Conservation (phyloP, 2,329 filamentous ascomycete genomes). For the Nothophoma quercina region DNA sequence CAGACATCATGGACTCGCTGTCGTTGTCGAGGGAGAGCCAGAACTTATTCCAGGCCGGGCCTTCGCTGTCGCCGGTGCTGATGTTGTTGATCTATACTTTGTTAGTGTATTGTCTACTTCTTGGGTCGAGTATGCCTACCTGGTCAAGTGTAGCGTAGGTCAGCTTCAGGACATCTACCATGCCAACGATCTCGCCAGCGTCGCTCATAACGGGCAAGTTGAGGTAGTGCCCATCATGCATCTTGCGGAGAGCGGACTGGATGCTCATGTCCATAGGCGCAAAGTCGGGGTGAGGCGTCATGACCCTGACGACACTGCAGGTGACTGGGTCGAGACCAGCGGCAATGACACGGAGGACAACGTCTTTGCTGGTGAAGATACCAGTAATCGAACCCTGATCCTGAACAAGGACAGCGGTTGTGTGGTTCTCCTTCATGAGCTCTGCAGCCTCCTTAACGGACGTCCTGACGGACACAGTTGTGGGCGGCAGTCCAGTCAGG, state of each 20-base stretch:
- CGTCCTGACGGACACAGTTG: constrained; percentile 93
- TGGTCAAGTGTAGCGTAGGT: constrained; percentile 98
- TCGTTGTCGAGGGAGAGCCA: constrained; percentile 96
- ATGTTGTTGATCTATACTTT: constrained; percentile 79
- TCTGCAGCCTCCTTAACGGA: constrained; percentile 95
- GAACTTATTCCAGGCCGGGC: constrained; percentile 99
- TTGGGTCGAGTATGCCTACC: constrained; percentile 58
- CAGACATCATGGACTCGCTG: constrained; percentile 95
- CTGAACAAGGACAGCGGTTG: constrained; percentile 93
- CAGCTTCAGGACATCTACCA: constrained; percentile 98
- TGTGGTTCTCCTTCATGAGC: constrained; percentile 99
- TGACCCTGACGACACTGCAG: constrained; percentile 97
- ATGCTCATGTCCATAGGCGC: constrained; percentile 99
- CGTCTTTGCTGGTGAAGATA: constrained; percentile 99
- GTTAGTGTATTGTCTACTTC: constrained; percentile 13
- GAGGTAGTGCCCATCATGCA: constrained; percentile 99
- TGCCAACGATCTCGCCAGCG: constrained; percentile 94
- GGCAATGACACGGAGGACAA: constrained; percentile 96
- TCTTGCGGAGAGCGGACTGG: constrained; percentile 95
- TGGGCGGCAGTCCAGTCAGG: constrained; percentile 87
- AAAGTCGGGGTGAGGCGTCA: constrained; percentile 99
- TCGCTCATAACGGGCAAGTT: constrained; percentile 99
- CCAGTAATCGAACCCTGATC: constrained; percentile 97
- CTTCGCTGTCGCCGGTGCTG: constrained; percentile 85
- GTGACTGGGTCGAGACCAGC: constrained; percentile 91